phyloP scores from a whole-genome alignment of 257 asterid genomes.

The Paulownia fortunei region DNA sequence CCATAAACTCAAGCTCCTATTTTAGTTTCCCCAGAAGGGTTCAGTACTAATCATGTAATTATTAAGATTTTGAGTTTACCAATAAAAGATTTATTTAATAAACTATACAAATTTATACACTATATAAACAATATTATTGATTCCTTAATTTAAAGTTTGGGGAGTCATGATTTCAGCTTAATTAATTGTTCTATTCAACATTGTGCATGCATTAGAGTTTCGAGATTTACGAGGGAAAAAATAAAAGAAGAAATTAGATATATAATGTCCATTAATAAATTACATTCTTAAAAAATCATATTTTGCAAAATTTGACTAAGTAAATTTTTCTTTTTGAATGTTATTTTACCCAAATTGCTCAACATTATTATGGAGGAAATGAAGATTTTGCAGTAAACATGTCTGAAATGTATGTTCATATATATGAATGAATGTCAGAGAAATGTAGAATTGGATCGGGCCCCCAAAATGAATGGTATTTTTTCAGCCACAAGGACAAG shows the following conservation, averaged over 20 bases:
- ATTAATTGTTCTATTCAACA: not conserved
- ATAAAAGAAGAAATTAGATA: too few species aligned
- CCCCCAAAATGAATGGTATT: slow-evolving; percentile 80
- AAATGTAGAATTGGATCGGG: slow-evolving; percentile 75
- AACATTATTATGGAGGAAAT: not conserved
- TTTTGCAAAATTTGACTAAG: too few species aligned
- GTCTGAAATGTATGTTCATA: not conserved
- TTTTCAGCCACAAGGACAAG: slow-evolving; percentile 81
- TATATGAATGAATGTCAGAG: slow-evolving; percentile 40
- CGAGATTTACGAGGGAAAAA: too few species aligned
- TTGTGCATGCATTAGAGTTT: not conserved
- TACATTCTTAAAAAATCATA: too few species aligned
- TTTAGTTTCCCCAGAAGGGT: not conserved
- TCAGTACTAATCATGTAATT: slow-evolving; percentile 11
- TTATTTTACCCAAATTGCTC: not conserved
- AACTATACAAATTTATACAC: not conserved
- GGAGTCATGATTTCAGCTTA: not conserved
- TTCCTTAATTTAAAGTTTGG: slow-evolving; percentile 5
- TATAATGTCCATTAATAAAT: too few species aligned
- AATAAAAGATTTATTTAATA: not conserved
- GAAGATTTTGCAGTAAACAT: not conserved
- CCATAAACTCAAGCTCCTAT: slow-evolving; percentile 24
- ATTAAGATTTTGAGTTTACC: slow-evolving; percentile 24
- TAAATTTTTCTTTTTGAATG: too few species aligned
- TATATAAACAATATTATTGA: too few species aligned